These are phyloP conservation scores for Aspergillus olivimuriae DNA, from an alignment of 495 filamentous ascomycete genomes.

Conservation along the genomic window DNA sequence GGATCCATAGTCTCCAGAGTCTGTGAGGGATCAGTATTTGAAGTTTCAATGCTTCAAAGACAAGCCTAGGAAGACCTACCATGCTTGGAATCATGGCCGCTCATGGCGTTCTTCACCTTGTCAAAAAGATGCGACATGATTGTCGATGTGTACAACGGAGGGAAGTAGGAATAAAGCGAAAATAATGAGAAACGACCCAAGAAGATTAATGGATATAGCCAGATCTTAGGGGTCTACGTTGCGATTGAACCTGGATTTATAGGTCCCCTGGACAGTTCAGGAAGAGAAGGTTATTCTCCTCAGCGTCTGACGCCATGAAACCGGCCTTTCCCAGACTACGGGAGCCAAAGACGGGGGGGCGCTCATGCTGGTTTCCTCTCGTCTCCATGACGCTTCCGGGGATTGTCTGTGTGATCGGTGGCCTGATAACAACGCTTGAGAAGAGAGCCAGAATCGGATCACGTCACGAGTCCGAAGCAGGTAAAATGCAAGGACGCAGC, in stretches of 20 bases:
- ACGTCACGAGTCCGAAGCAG: slow-evolving; percentile 3
- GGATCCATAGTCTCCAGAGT: too few relatives aligned
- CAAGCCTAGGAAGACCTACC: background rate
- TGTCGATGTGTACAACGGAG: background rate
- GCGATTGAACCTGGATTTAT: background rate
- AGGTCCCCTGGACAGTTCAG: background rate
- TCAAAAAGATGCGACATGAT: slow-evolving; percentile 61
- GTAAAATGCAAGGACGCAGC: background rate
- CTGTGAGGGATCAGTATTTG: slow-evolving; percentile 1
- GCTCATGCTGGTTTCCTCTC: background rate
- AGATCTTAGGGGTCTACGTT: background rate
- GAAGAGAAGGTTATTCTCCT: background rate
- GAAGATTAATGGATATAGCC: background rate
- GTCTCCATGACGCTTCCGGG: background rate
- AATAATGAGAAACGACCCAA: background rate
- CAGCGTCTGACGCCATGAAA: background rate
- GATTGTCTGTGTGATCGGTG: background rate
- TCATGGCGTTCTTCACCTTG: slow-evolving; percentile 68
- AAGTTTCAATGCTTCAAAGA: background rate
- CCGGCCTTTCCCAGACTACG: background rate
- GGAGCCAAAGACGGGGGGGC: background rate
- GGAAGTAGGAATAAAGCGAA: background rate
- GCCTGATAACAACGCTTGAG: too few relatives aligned
- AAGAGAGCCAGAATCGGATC: background rate
- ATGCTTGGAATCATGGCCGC: slow-evolving; percentile 21